Evolutionary conservation across 1,139 yeast genomes (phyloP), one percentile per base, ranked within the genome.

Genomic region (Torulaspora globosa): DNA sequence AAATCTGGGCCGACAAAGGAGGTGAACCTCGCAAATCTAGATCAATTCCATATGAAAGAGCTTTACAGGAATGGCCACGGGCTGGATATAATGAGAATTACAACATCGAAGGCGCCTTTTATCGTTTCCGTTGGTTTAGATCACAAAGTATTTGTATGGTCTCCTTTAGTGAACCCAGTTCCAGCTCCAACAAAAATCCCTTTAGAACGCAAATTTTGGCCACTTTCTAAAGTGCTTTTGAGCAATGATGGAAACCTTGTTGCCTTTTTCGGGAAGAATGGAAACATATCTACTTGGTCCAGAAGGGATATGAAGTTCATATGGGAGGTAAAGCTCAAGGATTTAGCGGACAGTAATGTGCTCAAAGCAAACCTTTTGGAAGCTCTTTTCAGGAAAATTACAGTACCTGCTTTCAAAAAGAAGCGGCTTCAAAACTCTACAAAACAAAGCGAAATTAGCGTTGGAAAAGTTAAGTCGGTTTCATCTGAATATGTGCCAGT

Each of bases 121-220:
- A 69, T 86, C 32, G 81, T 84, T 0, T 76, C 90, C 0, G 74
- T 84, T 26, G 90, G 90, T 3, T 67, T 87, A 55, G 95, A 86
- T 58, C 89, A 83, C 56, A 78, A 74, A 49, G 72, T 86, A 1
- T 65, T 79, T 31, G 77, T 85, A 9, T 86, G 95, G 95, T 80
- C 87, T 1, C 94, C 92, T 1, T 66, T 80, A 43, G 66, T 72
- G 2, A 59, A 59, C 14, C 85, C 69, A 51, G 53, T 59, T 56
- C 81, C 71, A 49, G 69, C 47, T 43, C 83, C 70, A 50, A 76
- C 67, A 45, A 73, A 54, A 46, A 69, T 70, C 21, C 78, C 75
- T 11, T 58, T 68, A 31, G 61, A 68, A 1, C 66, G 70, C 2
- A 76, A 76, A 33, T 69, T 80, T 40, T 80, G 92, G 86, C 95